Percentiles rank a stretch among this genome's conserved stretches.
These are phyloP conservation scores for Tripterygium wilfordii DNA, from an alignment of 177 flowering plant genomes.

Conservation along the genomic window DNA sequence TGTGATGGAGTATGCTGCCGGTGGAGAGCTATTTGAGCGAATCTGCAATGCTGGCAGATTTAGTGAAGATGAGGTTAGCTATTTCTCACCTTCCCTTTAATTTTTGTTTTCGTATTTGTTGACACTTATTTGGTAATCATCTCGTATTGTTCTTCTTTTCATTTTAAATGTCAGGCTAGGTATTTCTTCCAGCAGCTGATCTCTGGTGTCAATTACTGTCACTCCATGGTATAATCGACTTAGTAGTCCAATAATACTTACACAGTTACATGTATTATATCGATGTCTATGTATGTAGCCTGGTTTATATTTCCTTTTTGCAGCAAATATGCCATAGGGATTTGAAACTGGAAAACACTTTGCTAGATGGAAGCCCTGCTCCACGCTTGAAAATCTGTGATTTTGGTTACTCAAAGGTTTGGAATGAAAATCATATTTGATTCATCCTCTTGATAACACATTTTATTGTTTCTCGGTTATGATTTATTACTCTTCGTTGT, in stretches of 20 bases:
- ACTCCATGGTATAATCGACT: conserved; percentile 25
- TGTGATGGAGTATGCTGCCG: conserved; percentile 48
- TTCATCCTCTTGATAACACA: too few species aligned
- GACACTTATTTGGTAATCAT: background rate
- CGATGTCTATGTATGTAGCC: too few species aligned
- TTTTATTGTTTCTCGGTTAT: too few species aligned
- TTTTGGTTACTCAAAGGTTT: conserved; percentile 45
- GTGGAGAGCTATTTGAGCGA: conserved; percentile 43
- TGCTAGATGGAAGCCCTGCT: conserved; percentile 36
- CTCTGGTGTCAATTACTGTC: conserved; percentile 36
- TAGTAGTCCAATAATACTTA: too few species aligned
- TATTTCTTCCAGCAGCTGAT: conserved; percentile 44
- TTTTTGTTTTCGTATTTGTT: background rate
- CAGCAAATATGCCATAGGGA: conserved; percentile 48
- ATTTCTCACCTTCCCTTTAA: background rate
- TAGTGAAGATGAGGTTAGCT: conserved; percentile 40
- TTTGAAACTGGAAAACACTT: conserved; percentile 40
- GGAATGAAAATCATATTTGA: too few species aligned
- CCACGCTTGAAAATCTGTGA: conserved; percentile 43
- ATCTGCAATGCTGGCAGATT: conserved; percentile 44
- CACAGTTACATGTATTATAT: too few species aligned
- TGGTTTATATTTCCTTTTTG: background rate
- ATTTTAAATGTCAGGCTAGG: conserved; percentile 24
- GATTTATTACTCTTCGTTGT: too few species aligned
- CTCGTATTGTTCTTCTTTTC: background rate